These are phyloP conservation scores for Cicer yamashitae DNA, from an alignment of 306 rosid species.

Conservation along the genomic window DNA sequence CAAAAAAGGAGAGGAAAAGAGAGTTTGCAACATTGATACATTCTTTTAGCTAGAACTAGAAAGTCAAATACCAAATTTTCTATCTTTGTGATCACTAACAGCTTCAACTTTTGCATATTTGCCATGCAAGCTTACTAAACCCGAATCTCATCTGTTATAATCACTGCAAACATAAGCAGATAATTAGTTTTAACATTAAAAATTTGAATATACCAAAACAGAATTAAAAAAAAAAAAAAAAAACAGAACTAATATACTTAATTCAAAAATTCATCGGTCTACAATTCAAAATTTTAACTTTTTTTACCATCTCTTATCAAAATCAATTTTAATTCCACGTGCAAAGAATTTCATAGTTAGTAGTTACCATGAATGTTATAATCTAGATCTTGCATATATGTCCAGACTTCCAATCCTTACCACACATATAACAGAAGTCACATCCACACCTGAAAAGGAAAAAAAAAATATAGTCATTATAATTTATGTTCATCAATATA, in stretches of 20 bases:
- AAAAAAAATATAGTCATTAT: background rate
- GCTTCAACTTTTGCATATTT: background rate
- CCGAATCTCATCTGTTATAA: background rate
- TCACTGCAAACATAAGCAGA: background rate
- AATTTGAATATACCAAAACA: background rate
- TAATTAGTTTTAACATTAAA: background rate
- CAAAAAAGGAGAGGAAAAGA: background rate
- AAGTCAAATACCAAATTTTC: background rate
- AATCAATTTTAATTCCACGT: background rate
- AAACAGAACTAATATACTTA: too few species aligned
- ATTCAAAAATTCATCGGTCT: background rate
- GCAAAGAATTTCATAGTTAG: background rate
- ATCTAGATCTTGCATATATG: background rate
- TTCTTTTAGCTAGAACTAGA: background rate
- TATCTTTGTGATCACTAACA: background rate
- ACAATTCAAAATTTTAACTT: background rate
- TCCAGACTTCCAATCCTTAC: background rate
- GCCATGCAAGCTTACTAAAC: background rate
- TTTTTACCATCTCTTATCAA: background rate
- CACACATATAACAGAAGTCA: constrained; percentile 32
- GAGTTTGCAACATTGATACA: background rate
- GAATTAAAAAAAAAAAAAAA: too few species aligned
- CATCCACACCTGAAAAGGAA: constrained; percentile 26
- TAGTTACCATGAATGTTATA: background rate
- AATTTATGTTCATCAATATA: background rate